These are phyloP conservation scores for Byssothecium circinans DNA, from an alignment of 2,329 filamentous ascomycete genomes.

Conservation along the genomic window DNA sequence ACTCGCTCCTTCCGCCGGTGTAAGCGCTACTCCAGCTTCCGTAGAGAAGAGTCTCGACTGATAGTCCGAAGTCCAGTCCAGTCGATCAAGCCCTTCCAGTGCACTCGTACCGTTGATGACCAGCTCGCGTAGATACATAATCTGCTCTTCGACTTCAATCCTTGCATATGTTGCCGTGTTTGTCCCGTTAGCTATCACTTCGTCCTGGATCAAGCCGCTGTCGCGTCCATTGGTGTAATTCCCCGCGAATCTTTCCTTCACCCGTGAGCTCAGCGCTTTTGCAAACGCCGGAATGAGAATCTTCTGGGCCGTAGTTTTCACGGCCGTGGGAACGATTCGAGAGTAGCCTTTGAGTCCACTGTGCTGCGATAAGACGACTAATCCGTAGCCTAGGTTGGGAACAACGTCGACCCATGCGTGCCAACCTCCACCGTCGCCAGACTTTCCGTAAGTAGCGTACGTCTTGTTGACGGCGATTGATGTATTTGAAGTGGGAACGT, in stretches of 20 bases:
- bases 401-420: conserved; percentile 35
- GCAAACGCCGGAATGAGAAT: conserved; percentile 32
- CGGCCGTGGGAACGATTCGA: conserved; percentile 17
- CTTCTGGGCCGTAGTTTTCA: conserved; percentile 23
- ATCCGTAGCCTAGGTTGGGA: conserved; percentile 34
- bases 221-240: conserved; percentile 22
- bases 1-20: conserved; percentile 28
- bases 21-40: conserved; percentile 24
- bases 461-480: conserved; percentile 16
- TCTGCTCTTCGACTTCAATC: conserved; percentile 28
- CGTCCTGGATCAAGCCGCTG: conserved; percentile 22
- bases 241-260: conserved; percentile 24
- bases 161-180: conserved; percentile 25
- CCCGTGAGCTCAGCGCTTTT: conserved; percentile 17
- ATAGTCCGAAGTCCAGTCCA: conserved; percentile 25
- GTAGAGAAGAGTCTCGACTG: conserved; percentile 25
- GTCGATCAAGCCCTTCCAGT: conserved; percentile 29
- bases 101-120: conserved; percentile 32
- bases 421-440: conserved; percentile 37
- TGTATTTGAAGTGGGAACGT: conserved; percentile 14
- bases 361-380: conserved; percentile 26
- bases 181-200: conserved; percentile 6
- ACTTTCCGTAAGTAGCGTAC: conserved; percentile 34
- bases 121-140: conserved; percentile 31
- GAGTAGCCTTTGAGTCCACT: conserved; percentile 18